Evolutionary conservation across 1,284 basidiomycete genomes (phyloP), one percentile per base, ranked within the genome.

Genomic region (Coniferiporia sulphurascens): DNA sequence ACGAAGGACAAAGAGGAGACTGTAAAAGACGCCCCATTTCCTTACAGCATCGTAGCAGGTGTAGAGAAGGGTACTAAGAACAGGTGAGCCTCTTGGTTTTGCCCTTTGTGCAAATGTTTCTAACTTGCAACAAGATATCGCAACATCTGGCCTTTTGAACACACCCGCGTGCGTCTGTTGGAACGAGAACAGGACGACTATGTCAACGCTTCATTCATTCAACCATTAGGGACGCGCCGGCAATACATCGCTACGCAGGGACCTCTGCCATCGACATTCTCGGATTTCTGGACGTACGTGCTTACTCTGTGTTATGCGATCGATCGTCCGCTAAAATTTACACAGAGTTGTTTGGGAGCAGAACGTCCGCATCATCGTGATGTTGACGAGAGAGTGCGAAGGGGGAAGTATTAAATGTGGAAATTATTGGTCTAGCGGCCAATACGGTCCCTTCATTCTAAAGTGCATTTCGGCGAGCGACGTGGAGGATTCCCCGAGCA

Each of bases 231-330:
- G 1, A 94, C 93, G 1, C 78, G 74, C 32, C 82, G 85, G 69
- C 82, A 86, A 43, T 98, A 96, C 70, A 98, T 99, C 64, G 96
- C 95, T 1, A 98, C 96, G 1, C 96, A 99, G 72, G 96, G 96
- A 0, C 96, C 96, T 1, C 74, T 99, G 34, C 89, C 91, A 6
- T 84, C 89, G 21, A 98, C 96, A 0, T 97, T 89, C 70, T 77
- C 79, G 7, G 94, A 98, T 69, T 99, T 99, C 68, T 99, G 96
- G 96, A 91, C 88, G 96, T 93, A 69, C 77, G 90, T 84, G 48
- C 17, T 56, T 52, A 45, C 34, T 45, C 27, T 41, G 15, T n/a
- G 34, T 58, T 53, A 54, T 44, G 8, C 49, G 34, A 19, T 19
- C 50, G 15, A 35, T 55, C 34, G 53, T 48, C 15, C 15, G 38